Percentiles rank a stretch among this genome's conserved stretches.
Conservation (phyloP, 2,329 filamentous ascomycete species). For the Fusarium beomiforme region DNA sequence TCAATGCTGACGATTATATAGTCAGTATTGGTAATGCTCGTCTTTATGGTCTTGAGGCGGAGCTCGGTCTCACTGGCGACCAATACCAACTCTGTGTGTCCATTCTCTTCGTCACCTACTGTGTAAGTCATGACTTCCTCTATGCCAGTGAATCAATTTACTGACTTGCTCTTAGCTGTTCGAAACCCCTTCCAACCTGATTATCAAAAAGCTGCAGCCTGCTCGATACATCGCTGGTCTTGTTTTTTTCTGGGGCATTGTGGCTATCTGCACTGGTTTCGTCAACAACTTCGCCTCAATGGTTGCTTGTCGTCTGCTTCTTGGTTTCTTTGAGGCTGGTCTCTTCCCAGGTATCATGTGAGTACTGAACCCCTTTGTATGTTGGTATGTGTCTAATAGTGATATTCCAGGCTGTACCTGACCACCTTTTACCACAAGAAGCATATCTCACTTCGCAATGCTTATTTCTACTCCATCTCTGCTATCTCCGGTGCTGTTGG, state of each 20-base stretch:
- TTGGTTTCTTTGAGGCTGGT: constrained; percentile 56
- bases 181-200: constrained; percentile 53
- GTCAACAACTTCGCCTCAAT: constrained; percentile 57
- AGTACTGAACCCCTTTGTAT: neutral
- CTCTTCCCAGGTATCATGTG: constrained; percentile 60
- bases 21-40: constrained; percentile 76
- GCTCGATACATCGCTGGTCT: constrained; percentile 60
- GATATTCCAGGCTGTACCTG: constrained; percentile 53
- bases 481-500: constrained; percentile 72
- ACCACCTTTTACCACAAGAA: constrained; percentile 72
- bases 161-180: constrained; percentile 41
- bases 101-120: constrained; percentile 51
- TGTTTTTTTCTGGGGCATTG: constrained; percentile 57
- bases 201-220: constrained; percentile 51
- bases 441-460: constrained; percentile 69
- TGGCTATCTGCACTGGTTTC: constrained; percentile 56
- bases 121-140: constrained; percentile 46
- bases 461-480: constrained; percentile 69
- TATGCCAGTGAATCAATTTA: fast-evolving
- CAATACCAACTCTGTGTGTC: constrained; percentile 68
- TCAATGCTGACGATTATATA: constrained; percentile 43
- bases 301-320: constrained; percentile 53
- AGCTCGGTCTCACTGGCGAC: constrained; percentile 63
- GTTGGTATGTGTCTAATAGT: fast-evolving
- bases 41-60: constrained; percentile 59